These are phyloP conservation scores for Pseudogymnoascus sp. DNA, from an alignment of 2,329 filamentous ascomycete genomes.

Conservation along the genomic window DNA sequence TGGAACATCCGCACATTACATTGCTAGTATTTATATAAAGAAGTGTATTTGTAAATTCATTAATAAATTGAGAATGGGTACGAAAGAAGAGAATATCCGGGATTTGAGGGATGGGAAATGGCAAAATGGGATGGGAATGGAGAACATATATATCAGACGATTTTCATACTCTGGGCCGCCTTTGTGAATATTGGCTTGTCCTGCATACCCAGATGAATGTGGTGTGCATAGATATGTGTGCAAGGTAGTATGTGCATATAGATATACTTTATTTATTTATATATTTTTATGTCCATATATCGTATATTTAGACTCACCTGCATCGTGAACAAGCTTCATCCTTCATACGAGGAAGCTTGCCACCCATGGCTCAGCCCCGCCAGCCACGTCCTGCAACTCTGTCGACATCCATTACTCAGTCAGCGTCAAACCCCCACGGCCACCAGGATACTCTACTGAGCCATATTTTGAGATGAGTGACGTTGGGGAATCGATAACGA, in stretches of 20 bases:
- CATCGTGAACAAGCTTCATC: not conserved
- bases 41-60: not conserved
- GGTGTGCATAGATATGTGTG: not conserved
- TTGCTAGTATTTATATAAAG: not conserved
- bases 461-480: not conserved
- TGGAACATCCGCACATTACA: not conserved
- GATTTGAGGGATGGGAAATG: not conserved
- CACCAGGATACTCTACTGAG: not conserved
- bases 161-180: not conserved
- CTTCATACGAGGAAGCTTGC: not conserved
- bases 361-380: not conserved
- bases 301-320: conserved; percentile 3
- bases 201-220: not conserved
- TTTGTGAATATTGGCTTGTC: conserved; percentile 3
- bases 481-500: not conserved
- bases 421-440: not conserved
- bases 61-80: not conserved
- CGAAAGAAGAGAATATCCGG: not conserved
- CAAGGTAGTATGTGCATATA: not conserved
- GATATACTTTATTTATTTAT: not conserved
- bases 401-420: not conserved
- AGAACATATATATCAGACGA: not conserved
- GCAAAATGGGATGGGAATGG: not conserved
- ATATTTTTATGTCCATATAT: not conserved
- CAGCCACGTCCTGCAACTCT: not conserved